phyloP scores from a whole-genome alignment of 192 early-diverging fungal genomes.

The Coemansia brasiliensis region DNA sequence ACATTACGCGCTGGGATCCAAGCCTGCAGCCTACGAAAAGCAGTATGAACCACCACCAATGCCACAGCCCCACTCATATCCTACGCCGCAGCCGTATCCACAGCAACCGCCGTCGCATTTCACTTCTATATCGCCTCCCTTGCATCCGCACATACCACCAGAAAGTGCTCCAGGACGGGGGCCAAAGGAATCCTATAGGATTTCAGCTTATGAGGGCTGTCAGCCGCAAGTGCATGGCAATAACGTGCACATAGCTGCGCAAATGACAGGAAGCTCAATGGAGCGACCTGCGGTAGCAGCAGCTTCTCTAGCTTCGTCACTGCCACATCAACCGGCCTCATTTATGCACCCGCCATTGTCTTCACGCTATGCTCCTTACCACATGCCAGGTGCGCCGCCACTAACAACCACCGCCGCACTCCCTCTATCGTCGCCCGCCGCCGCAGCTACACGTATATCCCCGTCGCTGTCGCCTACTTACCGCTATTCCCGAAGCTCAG shows the following conservation, averaged over 20 bases:
- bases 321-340: slow-evolving; percentile 32
- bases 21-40: slow-evolving; percentile 15
- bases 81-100: slow-evolving; percentile 16
- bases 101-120: slow-evolving; percentile 1
- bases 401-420: slow-evolving; percentile 4
- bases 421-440: not conserved
- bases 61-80: slow-evolving; percentile 16
- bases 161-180: not conserved
- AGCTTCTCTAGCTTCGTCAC: slow-evolving; percentile 14
- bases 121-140: not conserved
- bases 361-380: slow-evolving; percentile 50
- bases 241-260: slow-evolving; percentile 43
- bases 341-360: slow-evolving; percentile 47
- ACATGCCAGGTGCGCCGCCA: slow-evolving; percentile 31
- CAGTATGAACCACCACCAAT: slow-evolving; percentile 11
- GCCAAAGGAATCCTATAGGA: slow-evolving; percentile 12
- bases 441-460: slow-evolving; percentile 11
- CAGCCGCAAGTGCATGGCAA: slow-evolving; percentile 18
- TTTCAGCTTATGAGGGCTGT: slow-evolving; percentile 14
- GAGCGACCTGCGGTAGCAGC: slow-evolving; percentile 4
- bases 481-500: slow-evolving; percentile 10
- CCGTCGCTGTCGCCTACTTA: slow-evolving; percentile 9
- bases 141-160: slow-evolving; percentile 5
- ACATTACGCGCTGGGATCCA: slow-evolving; percentile 15
- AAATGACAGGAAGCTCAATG: slow-evolving; percentile 25